Evolutionary conservation across 2,329 filamentous ascomycete genomes (phyloP), one percentile per base, ranked within the genome.

Genomic region (Penicillium sp.): DNA sequence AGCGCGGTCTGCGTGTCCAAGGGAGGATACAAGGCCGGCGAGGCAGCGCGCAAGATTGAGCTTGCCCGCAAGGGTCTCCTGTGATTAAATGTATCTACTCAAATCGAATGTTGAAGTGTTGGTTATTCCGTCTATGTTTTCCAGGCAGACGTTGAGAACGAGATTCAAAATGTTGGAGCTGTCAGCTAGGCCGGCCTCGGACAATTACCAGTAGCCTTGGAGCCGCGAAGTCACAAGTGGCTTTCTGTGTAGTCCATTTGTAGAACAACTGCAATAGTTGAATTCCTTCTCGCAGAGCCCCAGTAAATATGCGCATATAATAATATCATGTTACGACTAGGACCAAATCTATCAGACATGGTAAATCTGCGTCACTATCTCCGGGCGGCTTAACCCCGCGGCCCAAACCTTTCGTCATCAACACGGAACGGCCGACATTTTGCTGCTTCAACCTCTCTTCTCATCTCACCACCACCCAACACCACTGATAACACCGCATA

Each of bases 51-150:
- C 48, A 81, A 81, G 63, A 73, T 81, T 45, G 79, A 80, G 52
- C 63, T 81, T 57, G 78, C 79, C 42, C 72, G 79, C 55, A 81
- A 80, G 64, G 79, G 77, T 16, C 58, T 79, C 48, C 55, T 81
- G 53, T 81, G 64, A 79, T 8, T 13, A 26, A 16, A 29, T 39
- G 10, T 11, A 29, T 21, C 10, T 10, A 28, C 10, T 45, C 23
- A 9, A 21, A 45, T 7, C 9, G 26, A 45, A 16, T 26, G 36
- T 48, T 40, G 33, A 29, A 19, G 11, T 24, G 26, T 36, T 48
- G 5, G 5, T 37, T 29, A 23, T 29, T 29, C 16, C 21, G 16
- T 42, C 21, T 31, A 18, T 19, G 21, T 21, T 1, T 1, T 14
- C 14, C 9, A 2, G 11, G 16, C 44, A 14, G 9, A 18, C 10